Evolutionary conservation across 768 basidiomycete species (phyloP), one percentile per base, ranked within the genome.

Genomic region (Leccinum uliginosum): DNA sequence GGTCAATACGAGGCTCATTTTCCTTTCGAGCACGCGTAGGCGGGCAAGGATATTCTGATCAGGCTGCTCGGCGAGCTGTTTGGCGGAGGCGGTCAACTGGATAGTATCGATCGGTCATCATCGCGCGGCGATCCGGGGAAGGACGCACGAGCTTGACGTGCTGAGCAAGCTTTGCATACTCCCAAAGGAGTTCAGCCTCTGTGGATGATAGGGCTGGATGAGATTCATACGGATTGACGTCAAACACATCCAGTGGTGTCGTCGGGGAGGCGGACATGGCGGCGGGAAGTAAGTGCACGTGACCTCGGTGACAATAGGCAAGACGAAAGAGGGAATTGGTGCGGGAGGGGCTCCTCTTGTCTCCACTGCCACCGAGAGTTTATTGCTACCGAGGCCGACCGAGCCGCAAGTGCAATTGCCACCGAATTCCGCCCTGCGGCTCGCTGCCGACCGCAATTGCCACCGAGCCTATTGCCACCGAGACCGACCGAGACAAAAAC

Each of bases 1-100:
- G 0, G 95, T 98, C 70, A 98, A 74, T 0, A 98, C 94, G 53
- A 99, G 78, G 8, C 91, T 92, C 89, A 99, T 93, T 72, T 97
- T 96, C 71, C 89, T 84, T 68, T 98, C 96, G 47, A 99, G 76
- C 6, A 83, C 78, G 35, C 94, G 80, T 27, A 99, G 74, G 51
- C 87, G 85, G 51, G 80, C 78, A 29, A 98, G 75, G 66, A 98
- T 80, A 51, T 78, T 76, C 59, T 89, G 82, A 67, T 97, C 91
- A 1, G 93, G 93, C 50, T 83, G 79, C 57, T 88, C 83, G 53
- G 84, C 80, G 58, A 96, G 78, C 38, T 75, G 73, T 60, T 83
- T 85, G n/a, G 91, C 86, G 69, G 83, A 80, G 43, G 76, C 72
- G 12, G 85, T 79, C 52, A 91, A 71, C 91, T 92, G 60, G 7